These are phyloP conservation scores for Amanita rubescens DNA, from an alignment of 768 basidiomycete genomes.

Conservation along the genomic window DNA sequence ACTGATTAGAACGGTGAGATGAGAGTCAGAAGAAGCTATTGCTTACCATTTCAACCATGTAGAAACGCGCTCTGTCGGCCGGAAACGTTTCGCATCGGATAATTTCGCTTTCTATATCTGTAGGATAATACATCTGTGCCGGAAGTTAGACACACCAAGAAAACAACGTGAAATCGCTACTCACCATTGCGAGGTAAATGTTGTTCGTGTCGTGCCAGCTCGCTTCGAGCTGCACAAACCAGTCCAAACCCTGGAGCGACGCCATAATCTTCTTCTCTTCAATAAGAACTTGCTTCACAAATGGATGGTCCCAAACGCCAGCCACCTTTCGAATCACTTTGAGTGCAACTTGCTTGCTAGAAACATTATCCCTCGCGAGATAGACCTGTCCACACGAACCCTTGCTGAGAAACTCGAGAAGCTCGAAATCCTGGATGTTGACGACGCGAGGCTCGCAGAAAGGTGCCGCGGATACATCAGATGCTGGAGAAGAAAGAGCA, in stretches of 20 bases:
- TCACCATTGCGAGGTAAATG: slow-evolving; percentile 12
- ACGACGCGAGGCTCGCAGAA: neutral
- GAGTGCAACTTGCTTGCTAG: slow-evolving; percentile 18
- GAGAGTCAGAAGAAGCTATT: neutral
- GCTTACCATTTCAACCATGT: slow-evolving; percentile 29
- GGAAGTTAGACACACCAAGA: neutral
- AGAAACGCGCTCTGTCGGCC: slow-evolving; percentile 22
- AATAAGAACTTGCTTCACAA: slow-evolving; percentile 13
- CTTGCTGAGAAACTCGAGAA: slow-evolving; percentile 20
- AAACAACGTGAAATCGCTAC: neutral
- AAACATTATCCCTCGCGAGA: slow-evolving; percentile 17
- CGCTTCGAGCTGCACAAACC: slow-evolving; percentile 10
- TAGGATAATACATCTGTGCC: slow-evolving; percentile 20
- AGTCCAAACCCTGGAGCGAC: slow-evolving; percentile 1
- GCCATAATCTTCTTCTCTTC: slow-evolving; percentile 7
- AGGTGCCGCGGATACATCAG: neutral
- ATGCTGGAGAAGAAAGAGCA: neutral
- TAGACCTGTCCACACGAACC: slow-evolving; percentile 23
- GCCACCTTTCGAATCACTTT: slow-evolving; percentile 22
- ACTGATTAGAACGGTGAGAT: neutral
- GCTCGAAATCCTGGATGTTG: neutral
- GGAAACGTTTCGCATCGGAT: slow-evolving; percentile 18
- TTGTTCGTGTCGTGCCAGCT: slow-evolving; percentile 13
- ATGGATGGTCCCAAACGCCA: slow-evolving; percentile 16
- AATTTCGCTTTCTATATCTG: slow-evolving; percentile 24